A percentile compares a stretch with the other conserved stretches of the same genome.
These are phyloP conservation scores for Domatiomyces catenatus DNA, from an alignment of 2,329 filamentous ascomycete species.

Conservation along the genomic window DNA sequence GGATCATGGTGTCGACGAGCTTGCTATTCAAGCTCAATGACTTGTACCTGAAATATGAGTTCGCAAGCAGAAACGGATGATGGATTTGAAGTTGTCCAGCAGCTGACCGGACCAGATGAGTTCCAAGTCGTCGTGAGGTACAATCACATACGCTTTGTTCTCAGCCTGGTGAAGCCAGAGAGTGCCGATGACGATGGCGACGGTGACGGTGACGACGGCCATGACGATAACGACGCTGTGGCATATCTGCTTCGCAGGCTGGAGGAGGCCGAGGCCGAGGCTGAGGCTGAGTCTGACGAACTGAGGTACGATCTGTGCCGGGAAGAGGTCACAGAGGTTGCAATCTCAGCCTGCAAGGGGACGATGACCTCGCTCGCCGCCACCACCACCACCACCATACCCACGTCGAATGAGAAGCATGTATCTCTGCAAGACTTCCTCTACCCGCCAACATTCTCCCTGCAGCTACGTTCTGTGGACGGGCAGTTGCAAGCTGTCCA, in stretches of 20 bases:
- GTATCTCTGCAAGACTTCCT: constrained; percentile 6
- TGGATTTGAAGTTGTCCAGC: constrained; percentile 3
- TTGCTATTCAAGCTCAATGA: too few species aligned
- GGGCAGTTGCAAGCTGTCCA: constrained; percentile 1
- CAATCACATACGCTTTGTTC: constrained; percentile 2
- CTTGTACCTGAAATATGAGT: neutral
- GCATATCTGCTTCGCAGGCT: constrained; percentile 3
- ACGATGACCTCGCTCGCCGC: neutral
- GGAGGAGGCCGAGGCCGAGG: constrained; percentile 3
- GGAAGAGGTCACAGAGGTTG: constrained; percentile 4
- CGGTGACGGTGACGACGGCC: too few species aligned
- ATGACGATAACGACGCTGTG: constrained; percentile 3
- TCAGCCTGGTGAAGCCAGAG: constrained; percentile 1
- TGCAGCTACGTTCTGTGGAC: constrained; percentile 1
- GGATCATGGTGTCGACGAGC: too few species aligned
- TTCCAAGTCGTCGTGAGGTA: constrained; percentile 3
- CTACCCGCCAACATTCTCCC: constrained; percentile 4
- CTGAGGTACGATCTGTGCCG: constrained; percentile 4
- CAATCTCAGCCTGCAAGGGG: constrained; percentile 2
- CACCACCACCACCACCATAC: too few species aligned
- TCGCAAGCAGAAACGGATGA: constrained; percentile 3
- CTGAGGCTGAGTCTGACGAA: constrained; percentile 4
- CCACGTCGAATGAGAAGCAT: constrained; percentile 1
- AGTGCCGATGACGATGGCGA: too few species aligned
- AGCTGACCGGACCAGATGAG: constrained; percentile 4